phyloP scores from a whole-genome alignment of 257 asterid species.

The Solanum clarkiae region DNA sequence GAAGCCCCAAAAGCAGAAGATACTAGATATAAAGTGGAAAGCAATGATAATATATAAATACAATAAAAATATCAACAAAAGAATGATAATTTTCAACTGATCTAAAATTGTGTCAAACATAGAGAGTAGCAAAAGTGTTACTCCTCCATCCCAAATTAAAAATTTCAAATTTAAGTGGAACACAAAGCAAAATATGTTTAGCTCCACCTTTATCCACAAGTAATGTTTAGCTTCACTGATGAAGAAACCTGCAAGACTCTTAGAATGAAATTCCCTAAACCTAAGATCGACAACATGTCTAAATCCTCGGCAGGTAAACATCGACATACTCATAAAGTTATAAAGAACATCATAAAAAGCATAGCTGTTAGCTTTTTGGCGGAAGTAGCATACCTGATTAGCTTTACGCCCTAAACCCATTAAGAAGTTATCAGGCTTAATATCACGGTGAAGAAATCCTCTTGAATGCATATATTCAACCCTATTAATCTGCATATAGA shows the following conservation, averaged over 20 bases:
- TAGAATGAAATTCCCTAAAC: neutral
- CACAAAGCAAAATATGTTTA: neutral
- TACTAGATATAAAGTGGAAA: too few species aligned
- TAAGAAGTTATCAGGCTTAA: conserved; percentile 82
- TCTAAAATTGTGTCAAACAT: neutral
- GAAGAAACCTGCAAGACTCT: neutral
- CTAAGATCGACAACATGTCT: neutral
- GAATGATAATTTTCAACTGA: neutral
- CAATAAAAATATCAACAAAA: neutral
- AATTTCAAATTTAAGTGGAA: neutral
- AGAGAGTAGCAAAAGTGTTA: neutral
- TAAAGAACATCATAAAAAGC: neutral
- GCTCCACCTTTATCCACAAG: neutral
- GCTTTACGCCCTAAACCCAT: conserved; percentile 91
- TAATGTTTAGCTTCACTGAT: neutral
- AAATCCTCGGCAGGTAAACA: neutral
- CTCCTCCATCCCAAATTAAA: neutral
- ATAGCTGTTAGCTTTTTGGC: conserved; percentile 34
- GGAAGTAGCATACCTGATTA: conserved; percentile 49
- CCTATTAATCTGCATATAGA: conserved; percentile 42
- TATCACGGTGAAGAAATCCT: conserved; percentile 89
- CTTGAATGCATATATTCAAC: conserved; percentile 86
- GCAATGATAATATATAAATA: too few species aligned
- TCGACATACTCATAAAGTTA: neutral
- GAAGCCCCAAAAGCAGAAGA: too few species aligned